A percentile compares a stretch with the other conserved stretches of the same genome.
Conservation (phyloP, 768 basidiomycete genomes). For the Xerocomellus intermedius region DNA sequence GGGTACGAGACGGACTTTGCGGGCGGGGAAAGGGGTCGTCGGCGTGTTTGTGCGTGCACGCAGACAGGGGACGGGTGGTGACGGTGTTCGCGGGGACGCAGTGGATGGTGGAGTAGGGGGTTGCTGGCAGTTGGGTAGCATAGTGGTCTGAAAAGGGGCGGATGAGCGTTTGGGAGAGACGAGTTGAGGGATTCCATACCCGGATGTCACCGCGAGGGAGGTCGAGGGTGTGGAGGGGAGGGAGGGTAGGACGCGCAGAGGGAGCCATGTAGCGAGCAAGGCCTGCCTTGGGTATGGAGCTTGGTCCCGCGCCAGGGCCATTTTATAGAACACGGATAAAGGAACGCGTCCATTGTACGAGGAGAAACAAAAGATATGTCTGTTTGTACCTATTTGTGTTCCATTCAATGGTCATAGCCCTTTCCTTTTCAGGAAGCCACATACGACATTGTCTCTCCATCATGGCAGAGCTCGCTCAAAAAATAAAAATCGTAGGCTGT, state of each 20-base stretch:
- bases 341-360: neutral
- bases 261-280: conserved; percentile 17
- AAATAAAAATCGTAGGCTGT: conserved; percentile 34
- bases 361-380: neutral
- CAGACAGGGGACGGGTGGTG: conserved; percentile 26
- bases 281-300: conserved; percentile 15
- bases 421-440: conserved; percentile 5
- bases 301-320: neutral
- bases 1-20: conserved; percentile 44
- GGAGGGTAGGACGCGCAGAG: conserved; percentile 48
- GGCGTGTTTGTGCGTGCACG: neutral
- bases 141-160: neutral
- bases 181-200: too few species aligned
- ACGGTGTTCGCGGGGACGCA: conserved; percentile 39
- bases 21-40: conserved; percentile 10
- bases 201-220: conserved; percentile 26
- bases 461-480: conserved; percentile 31
- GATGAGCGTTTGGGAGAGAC: neutral
- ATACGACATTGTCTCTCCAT: neutral
- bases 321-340: conserved; percentile 14
- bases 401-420: neutral
- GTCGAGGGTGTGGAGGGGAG: conserved; percentile 50
- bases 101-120: conserved; percentile 30
- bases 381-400: neutral
- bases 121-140: neutral